A percentile compares a stretch with the other conserved stretches of the same genome.
Conservation (phyloP, 2,329 filamentous ascomycete genomes). For the Sporothrix humicola region DNA sequence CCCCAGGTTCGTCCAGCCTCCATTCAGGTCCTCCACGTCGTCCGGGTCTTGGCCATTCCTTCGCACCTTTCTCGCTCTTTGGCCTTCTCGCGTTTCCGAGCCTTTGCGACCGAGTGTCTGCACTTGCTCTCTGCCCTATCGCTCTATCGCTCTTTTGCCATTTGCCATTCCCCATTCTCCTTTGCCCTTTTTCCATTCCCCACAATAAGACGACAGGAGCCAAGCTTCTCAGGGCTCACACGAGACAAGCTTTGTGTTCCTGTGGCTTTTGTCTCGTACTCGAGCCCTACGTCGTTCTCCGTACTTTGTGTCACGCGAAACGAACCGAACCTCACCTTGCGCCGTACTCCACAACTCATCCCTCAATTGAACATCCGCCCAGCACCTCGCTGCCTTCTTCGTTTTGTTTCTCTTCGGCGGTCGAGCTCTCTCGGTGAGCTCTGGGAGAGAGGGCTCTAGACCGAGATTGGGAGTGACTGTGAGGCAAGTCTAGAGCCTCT, state of each 20-base stretch:
- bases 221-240: not conserved
- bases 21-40: not conserved
- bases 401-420: not conserved
- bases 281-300: no score
- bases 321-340: no score
- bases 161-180: no score
- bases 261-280: not conserved
- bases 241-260: not conserved
- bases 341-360: no score
- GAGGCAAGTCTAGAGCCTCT: not conserved
- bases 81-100: no score
- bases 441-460: conserved; percentile 17
- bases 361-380: not conserved
- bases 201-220: conserved; percentile 12
- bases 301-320: no score
- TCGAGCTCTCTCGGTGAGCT: conserved; percentile 10
- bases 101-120: no score
- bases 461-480: not conserved
- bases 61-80: no score
- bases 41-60: no score
- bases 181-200: not conserved
- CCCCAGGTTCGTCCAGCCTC: not conserved
- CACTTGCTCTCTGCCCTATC: no score
- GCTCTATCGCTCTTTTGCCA: no score
- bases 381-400: not conserved